Percentiles rank a stretch among this genome's conserved stretches.
Evolutionary conservation across 2,329 filamentous ascomycete genomes (phyloP).

Genomic region (Hypoxylon sp.): DNA sequence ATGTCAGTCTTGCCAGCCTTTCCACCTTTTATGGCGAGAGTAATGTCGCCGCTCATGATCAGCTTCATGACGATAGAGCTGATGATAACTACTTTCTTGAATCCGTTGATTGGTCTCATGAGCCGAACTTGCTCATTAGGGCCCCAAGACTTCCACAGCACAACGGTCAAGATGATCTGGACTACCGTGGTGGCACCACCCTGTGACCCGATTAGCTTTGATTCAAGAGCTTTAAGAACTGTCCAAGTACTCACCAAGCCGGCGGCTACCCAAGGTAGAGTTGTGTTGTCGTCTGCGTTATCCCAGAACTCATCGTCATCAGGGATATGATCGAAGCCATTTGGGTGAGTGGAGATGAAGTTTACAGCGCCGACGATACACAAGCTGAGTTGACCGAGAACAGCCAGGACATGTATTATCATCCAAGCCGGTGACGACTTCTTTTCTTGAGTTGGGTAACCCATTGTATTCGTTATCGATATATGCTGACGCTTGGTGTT

Average conservation of each 20-base stretch:
- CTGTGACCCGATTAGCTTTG: conserved; percentile 22
- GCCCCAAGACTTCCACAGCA: conserved; percentile 12
- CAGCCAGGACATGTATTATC: conserved; percentile 20
- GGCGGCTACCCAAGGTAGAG: conserved; percentile 17
- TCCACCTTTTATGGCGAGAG: conserved; percentile 23
- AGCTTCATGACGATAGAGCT: conserved; percentile 10
- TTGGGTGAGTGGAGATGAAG: conserved; percentile 11
- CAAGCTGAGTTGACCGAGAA: conserved; percentile 29
- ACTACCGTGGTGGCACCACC: conserved; percentile 16
- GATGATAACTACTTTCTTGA: conserved; percentile 20
- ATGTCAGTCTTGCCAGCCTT: conserved; percentile 3
- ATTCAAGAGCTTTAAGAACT: background rate
- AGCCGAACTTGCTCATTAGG: background rate
- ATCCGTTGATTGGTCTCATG: background rate
- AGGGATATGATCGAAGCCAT: conserved; percentile 4
- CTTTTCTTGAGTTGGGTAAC: background rate
- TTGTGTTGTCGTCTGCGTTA: conserved; percentile 3
- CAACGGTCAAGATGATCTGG: conserved; percentile 22
- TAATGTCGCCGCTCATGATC: conserved; percentile 21
- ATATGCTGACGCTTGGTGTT: conserved; percentile 7
- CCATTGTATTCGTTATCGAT: conserved; percentile 27
- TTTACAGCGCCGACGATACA: conserved; percentile 13
- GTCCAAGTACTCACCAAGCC: conserved; percentile 23
- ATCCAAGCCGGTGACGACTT: conserved; percentile 18
- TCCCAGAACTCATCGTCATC: conserved; percentile 29